Percentiles rank a stretch among this genome's conserved stretches.
Conservation (phyloP, 345 rosid genomes). For the Melaleuca alternifolia region DNA sequence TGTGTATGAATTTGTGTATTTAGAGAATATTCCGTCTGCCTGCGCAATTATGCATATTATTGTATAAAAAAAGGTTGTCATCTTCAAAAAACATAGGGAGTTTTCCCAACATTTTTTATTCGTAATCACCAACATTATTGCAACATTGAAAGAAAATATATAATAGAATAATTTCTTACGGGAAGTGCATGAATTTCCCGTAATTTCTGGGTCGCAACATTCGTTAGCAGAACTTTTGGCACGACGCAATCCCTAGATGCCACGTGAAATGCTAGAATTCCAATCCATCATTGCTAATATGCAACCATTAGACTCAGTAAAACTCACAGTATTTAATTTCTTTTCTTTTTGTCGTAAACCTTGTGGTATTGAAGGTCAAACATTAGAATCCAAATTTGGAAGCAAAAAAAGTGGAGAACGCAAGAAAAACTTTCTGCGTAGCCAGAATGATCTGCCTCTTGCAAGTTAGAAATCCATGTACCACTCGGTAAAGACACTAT, state of each 20-base stretch:
- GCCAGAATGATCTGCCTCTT: too few relatives aligned
- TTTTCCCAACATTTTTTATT: neutral
- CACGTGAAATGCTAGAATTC: neutral
- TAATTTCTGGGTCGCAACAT: neutral
- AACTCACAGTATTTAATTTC: neutral
- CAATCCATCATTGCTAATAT: neutral
- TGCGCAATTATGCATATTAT: neutral
- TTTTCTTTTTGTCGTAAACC: neutral
- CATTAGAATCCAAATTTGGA: neutral
- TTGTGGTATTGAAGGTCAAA: neutral
- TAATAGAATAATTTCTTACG: neutral
- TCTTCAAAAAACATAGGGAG: neutral
- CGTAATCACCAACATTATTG: neutral
- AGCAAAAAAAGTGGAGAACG: neutral
- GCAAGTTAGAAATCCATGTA: neutral
- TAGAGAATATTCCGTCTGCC: neutral
- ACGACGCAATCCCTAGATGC: neutral
- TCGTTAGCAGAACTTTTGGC: neutral
- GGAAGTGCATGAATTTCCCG: neutral
- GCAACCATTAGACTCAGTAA: neutral
- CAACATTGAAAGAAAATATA: neutral
- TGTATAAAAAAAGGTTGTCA: neutral
- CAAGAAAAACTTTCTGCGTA: neutral
- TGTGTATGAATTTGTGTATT: neutral
- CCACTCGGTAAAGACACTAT: neutral